These are phyloP conservation scores for Wallacemonas sp. DNA, from an alignment of 208 protist genomes.

Conservation along the genomic window DNA sequence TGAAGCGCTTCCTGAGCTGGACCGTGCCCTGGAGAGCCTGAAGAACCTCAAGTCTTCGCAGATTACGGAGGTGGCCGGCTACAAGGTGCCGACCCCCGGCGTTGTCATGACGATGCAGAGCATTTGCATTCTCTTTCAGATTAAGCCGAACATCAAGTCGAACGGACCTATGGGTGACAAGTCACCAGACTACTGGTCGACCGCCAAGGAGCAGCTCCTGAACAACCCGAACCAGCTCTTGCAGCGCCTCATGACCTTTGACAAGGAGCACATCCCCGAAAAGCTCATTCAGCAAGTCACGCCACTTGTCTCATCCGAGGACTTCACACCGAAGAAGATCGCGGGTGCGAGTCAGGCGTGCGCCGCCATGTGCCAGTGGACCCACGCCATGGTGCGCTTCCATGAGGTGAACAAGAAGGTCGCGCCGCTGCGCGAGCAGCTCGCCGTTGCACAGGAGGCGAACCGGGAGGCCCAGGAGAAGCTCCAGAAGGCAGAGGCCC, in stretches of 20 bases:
- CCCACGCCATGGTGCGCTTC: constrained; percentile 97
- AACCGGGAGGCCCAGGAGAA: constrained; percentile 91
- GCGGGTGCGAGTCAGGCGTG: constrained; percentile 95
- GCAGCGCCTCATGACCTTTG: constrained; percentile 93
- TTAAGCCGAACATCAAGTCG: constrained; percentile 94
- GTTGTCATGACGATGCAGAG: constrained; percentile 98
- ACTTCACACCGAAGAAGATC: constrained; percentile 96
- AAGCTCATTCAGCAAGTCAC: constrained; percentile 94
- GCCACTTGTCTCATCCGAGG: constrained; percentile 91
- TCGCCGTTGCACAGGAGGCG: constrained; percentile 91
- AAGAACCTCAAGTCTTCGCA: constrained; percentile 96
- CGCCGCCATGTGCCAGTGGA: constrained; percentile 98
- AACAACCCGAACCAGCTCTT: constrained; percentile 91
- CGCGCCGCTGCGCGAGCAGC: constrained; percentile 87
- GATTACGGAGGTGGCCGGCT: constrained; percentile 96
- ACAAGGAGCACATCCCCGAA: constrained; percentile 96
- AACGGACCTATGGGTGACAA: constrained; percentile 95
- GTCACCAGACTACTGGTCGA: constrained; percentile 96
- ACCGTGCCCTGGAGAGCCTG: constrained; percentile 94
- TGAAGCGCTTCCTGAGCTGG: constrained; percentile 96
- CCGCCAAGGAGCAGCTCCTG: constrained; percentile 92
- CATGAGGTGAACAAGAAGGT: constrained; percentile 96
- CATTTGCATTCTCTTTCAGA: constrained; percentile 97
- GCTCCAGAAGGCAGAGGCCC: constrained; percentile 86
- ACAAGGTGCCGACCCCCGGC: constrained; percentile 94